Evolutionary conservation across 108 stramenopile genomes (phyloP), one percentile per base, ranked within the genome.

Genomic region (Pseudonitzschia delicatissima): DNA sequence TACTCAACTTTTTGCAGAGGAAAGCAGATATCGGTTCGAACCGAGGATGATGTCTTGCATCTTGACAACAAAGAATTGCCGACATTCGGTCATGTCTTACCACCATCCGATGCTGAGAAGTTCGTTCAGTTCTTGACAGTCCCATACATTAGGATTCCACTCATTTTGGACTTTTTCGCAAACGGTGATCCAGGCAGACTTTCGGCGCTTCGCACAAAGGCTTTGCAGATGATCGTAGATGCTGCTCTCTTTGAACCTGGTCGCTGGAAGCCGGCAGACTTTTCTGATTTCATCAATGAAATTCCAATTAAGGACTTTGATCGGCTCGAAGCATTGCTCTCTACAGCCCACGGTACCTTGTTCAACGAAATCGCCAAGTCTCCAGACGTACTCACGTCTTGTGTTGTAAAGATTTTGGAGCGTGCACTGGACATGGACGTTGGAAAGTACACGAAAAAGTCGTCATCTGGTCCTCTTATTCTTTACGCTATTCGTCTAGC

Each of bases 191-290:
- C 95, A 26, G 80, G 76, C 17, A 82, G 97, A 40, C 78, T 96
- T 18, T 82, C 92, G 18, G 94, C 93, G 5, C 76, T 98, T 28
- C 87, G 87, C 33, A 84, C 92, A 18, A 88, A 90, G 47, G 87
- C 92, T 7, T 77, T 98, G 36, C 97, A 98, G 64, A 82, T 91
- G 26, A 95, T 98, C 69, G 87, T 98, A 1, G 96, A 96, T 51
- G 95, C 96, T 7, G 94, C 95, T 12, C 68, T 98, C 21, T 98
- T 96, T 72, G 97, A 98, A 74, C 97, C 97, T 20, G 96, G 96
- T 33, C 77, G 80, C 40, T 98, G 94, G 94, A 90, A 86, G 62
- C 85, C 90, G 9, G 83, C 92, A 28, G 82, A 91, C 40, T 88
- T 81, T 52, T 81, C 81, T 0, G 90, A 86, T 52, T 75, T 81